Conservation (phyloP, 1,139 yeast species). For the Kluyveromyces sp. region DNA sequence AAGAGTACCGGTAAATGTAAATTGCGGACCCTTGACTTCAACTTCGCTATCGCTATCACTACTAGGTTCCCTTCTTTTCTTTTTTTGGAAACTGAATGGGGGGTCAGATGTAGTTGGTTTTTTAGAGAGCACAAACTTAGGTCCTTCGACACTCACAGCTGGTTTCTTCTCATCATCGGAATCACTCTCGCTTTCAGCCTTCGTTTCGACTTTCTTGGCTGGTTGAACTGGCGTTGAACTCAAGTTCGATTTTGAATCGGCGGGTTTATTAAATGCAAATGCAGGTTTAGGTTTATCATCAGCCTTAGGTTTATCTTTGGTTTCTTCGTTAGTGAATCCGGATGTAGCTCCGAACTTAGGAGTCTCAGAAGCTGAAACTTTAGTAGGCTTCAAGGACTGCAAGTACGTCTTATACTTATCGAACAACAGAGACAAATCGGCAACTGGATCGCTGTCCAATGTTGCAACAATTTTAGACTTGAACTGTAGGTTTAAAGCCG, state of each 20-base stretch:
- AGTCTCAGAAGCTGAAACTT: neutral
- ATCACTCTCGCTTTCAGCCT: constrained; percentile 3
- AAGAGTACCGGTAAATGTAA: constrained; percentile 43
- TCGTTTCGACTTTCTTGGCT: neutral
- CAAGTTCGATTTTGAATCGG: neutral
- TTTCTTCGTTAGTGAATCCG: neutral
- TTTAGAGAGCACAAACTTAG: constrained; percentile 45
- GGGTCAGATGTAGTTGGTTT: constrained; percentile 51
- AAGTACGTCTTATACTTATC: constrained; percentile 51
- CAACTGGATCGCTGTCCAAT: constrained; percentile 41
- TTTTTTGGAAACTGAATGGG: constrained; percentile 50
- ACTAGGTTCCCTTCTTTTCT: constrained; percentile 37
- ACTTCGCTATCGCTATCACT: constrained; percentile 46
- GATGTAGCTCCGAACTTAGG: neutral
- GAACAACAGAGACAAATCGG: constrained; percentile 50
- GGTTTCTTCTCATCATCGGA: constrained; percentile 32
- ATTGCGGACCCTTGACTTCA: constrained; percentile 56
- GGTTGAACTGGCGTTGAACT: neutral
- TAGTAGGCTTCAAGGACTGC: constrained; percentile 8
- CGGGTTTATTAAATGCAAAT: neutral
- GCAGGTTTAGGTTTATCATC: neutral
- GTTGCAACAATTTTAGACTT: constrained; percentile 42
- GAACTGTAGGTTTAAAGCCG: constrained; percentile 66
- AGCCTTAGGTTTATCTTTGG: neutral
- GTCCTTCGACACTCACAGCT: constrained; percentile 53